These are phyloP conservation scores for Penicillium steckii DNA, from an alignment of 495 filamentous ascomycete genomes.

Conservation along the genomic window DNA sequence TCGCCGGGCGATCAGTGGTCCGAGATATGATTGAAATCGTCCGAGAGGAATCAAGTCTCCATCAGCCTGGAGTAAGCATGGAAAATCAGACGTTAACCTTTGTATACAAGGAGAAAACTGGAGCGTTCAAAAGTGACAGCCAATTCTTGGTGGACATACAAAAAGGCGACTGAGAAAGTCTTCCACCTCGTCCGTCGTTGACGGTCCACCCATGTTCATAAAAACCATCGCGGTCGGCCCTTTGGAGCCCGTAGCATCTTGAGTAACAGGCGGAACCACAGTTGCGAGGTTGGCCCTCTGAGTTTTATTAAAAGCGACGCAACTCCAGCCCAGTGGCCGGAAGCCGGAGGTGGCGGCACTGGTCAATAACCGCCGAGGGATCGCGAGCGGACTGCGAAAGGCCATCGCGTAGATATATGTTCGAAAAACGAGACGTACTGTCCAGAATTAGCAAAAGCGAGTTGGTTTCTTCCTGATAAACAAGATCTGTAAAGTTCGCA, in stretches of 20 bases:
- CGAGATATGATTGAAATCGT: conserved; percentile 85
- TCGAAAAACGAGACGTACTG: not conserved
- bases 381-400: conserved; percentile 32
- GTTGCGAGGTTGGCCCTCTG: conserved; percentile 55
- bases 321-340: conserved; percentile 23
- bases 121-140: too few species aligned
- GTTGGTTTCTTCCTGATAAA: too few species aligned
- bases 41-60: conserved; percentile 96
- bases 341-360: conserved; percentile 14
- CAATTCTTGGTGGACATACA: conserved; percentile 50
- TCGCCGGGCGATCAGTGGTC: conserved; percentile 78
- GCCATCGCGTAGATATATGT: conserved; percentile 27
- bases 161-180: conserved; percentile 93
- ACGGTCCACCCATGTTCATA: conserved; percentile 98
- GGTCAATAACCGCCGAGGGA: conserved; percentile 34
- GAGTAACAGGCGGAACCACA: conserved; percentile 70
- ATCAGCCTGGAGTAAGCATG: conserved; percentile 61
- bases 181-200: conserved; percentile 81
- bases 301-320: conserved; percentile 23
- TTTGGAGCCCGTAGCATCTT: conserved; percentile 60
- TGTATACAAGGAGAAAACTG: too few species aligned
- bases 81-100: too few species aligned
- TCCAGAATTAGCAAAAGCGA: too few species aligned
- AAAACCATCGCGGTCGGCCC: conserved; percentile 95
- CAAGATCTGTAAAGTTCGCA: too few species aligned